These are phyloP conservation scores for Termitomyces sp. DNA, from an alignment of 768 basidiomycete species.

Conservation along the genomic window DNA sequence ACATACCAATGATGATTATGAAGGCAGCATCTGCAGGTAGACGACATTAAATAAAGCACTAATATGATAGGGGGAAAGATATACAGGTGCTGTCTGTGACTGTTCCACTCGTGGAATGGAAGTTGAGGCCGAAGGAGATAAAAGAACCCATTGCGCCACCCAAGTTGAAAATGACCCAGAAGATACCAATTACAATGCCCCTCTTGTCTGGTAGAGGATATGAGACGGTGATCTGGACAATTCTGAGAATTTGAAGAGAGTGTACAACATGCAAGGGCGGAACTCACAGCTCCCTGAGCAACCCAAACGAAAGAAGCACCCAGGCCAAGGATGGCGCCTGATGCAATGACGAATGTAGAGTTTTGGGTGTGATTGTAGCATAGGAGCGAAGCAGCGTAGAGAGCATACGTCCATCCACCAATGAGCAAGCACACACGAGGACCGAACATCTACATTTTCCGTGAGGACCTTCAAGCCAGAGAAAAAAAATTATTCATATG, in stretches of 20 bases:
- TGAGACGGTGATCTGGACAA: slow-evolving; percentile 24
- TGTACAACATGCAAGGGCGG: background rate
- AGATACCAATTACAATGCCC: slow-evolving; percentile 22
- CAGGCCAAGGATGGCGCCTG: slow-evolving; percentile 24
- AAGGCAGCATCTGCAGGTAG: slow-evolving; percentile 22
- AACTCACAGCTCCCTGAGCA: slow-evolving; percentile 24
- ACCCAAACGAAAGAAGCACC: slow-evolving; percentile 27
- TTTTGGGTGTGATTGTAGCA: slow-evolving; percentile 26
- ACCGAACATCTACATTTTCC: slow-evolving; percentile 18
- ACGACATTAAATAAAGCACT: background rate
- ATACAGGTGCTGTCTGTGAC: slow-evolving; percentile 27
- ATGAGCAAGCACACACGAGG: slow-evolving; percentile 23
- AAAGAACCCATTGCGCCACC: slow-evolving; percentile 27
- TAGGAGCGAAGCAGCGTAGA: slow-evolving; percentile 24
- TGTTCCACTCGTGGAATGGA: slow-evolving; percentile 23
- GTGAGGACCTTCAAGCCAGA: background rate
- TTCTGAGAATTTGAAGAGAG: background rate
- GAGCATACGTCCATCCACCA: slow-evolving; percentile 23
- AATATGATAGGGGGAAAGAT: background rate
- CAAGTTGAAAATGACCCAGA: slow-evolving; percentile 29
- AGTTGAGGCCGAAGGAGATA: slow-evolving; percentile 26
- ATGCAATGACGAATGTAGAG: slow-evolving; percentile 24
- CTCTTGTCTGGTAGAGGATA: slow-evolving; percentile 25
- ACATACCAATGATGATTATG: too few relatives aligned
- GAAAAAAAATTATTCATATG: background rate